phyloP scores from a whole-genome alignment of 2,329 filamentous ascomycete genomes.

The Colletotrichum eleusines region DNA sequence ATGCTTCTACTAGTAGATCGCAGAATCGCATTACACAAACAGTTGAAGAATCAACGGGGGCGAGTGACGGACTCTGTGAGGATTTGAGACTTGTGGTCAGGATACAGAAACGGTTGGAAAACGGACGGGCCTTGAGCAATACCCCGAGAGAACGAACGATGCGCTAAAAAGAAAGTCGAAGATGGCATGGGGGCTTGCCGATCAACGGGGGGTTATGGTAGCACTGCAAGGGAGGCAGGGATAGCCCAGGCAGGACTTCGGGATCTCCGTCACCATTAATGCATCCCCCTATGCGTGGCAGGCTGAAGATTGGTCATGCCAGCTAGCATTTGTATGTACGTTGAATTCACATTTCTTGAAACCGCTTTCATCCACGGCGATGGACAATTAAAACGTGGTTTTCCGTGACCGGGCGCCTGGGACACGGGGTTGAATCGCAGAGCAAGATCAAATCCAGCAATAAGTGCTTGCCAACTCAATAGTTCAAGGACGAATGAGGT shows the following conservation, averaged over 20 bases:
- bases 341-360: background rate
- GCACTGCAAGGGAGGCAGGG: conserved; percentile 18
- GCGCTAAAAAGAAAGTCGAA: conserved; percentile 9
- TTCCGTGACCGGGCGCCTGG: background rate
- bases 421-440: too few species aligned
- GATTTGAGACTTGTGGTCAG: conserved; percentile 45
- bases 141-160: conserved; percentile 4
- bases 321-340: background rate
- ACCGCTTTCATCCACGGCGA: background rate
- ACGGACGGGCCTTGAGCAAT: background rate
- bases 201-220: conserved; percentile 23
- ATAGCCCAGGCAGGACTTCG: conserved; percentile 14
- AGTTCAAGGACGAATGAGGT: background rate
- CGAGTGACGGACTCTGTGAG: background rate
- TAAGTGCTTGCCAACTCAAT: too few species aligned
- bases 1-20: background rate
- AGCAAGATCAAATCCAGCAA: background rate
- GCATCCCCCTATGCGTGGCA: conserved; percentile 9
- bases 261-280: conserved; percentile 21
- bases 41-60: background rate
- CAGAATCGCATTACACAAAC: background rate
- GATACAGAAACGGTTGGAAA: conserved; percentile 49
- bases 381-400: too few species aligned
- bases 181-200: conserved; percentile 5
- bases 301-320: conserved; percentile 13